Base-by-base conservation (phyloP, 768 basidiomycete genomes). In the Macrolepiota dolichaula region DNA sequence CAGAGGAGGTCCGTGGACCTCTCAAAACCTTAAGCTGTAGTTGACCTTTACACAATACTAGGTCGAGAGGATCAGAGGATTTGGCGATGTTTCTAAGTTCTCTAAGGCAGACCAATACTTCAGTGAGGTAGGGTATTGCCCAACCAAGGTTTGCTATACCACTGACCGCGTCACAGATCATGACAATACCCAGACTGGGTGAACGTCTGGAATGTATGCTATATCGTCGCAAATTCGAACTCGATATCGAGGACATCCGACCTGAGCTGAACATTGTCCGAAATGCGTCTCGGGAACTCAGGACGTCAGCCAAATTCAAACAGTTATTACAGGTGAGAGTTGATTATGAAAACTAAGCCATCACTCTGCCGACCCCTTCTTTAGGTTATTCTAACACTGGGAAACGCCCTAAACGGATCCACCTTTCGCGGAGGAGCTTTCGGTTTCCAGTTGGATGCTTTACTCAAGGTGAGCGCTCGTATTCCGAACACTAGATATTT, bases 61-160 rank as follows among this genome's bases (percentile, higher is more conserved):
- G 90, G 74, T 86, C 51, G 76, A 81, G 12, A 78, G 87, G 12
- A 79, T 96, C 44, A 85, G 81, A 61, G 83, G 83, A 27, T 92
- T 89, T 68, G 86, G 81, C 2, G 88, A 95, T 61, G 74, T 89
- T 12, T 77, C 79, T 44, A 90, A 88, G 67, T 80, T 96, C 9
- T 85, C 92, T 3, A 89, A 89, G 61, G 86, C 92, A 17, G 95
- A 98, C 68, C 88, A 87, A 67, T 96, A 91, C 72, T 89, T 94
- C 66, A 75, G 75, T 61, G 83, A 92, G 80, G 92, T 92, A 58
- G 55, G 19, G 25, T 15, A 9, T 17, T 3, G 36, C 61, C 51
- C 24, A 15, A 25, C 29, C 17, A 44, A 42, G 13, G 22, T 6
- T 29, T 10, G 4, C 19, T 32, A 15, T 37, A 10, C 22, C 15